Base-by-base conservation (phyloP, 106 monocot species). In the Gastrodia elata region DNA sequence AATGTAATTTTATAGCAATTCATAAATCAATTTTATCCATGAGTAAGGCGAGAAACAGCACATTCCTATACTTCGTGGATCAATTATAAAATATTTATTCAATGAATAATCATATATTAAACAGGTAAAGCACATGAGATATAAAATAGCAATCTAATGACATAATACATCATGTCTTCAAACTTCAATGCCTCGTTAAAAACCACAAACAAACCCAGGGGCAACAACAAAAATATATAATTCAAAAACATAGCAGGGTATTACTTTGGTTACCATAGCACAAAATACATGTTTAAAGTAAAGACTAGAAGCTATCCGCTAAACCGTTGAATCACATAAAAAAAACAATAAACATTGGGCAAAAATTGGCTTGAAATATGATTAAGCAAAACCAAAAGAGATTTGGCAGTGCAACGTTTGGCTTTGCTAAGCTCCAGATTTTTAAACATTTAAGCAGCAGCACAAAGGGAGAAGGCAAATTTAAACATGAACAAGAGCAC, bases 341-440 rank as follows among this genome's bases (percentile, higher is more conserved):
- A 22, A 52, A 52, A 42, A 22, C 13, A 52, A 4, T 22, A 22
- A 52, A 52, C 52, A 52, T 22, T n/a, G 7, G 22, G 5, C 52
- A 52, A n/a, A 22, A 4, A 5, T 32, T 30, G 2, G 61, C 11
- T 13, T 14, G 32, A 32, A 33, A 11, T 32, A 30, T 61, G 32
- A 61, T 32, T 61, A 30, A 33, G n/a, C n/a, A 61, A 55, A 61
- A 61, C 10, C 25, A 61, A 61, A 22, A 61, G 32, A 61, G 61
- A 27, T 2, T 32, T 8, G 0, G 2, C 10, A 61, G 22, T 61
- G 32, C 14, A n/a, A 52, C 14, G 14, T 14, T 61, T 8, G 27
- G 30, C 61, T 33, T 13, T 11, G 13, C 30, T 28, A 61, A 11
- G 27, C 30, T 15, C 10, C 3, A 0, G 61, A 3, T 30, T 61